Conservation (phyloP, 2,329 filamentous ascomycete species). For the Aaosphaeria arxii region DNA sequence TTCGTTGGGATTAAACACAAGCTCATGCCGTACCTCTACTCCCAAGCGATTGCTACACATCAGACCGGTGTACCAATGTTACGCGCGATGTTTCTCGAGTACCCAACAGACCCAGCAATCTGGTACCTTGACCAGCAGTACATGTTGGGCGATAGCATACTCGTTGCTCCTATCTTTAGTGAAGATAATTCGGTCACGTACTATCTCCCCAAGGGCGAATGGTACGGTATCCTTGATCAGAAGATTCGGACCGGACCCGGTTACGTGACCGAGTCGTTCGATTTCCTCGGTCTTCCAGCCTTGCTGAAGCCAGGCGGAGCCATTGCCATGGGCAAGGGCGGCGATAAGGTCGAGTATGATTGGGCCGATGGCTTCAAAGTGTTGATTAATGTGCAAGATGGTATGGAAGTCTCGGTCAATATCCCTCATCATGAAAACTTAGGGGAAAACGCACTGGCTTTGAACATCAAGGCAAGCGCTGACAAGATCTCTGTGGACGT, state of each 20-base stretch:
- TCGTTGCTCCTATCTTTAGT: constrained; percentile 31
- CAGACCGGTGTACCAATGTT: constrained; percentile 31
- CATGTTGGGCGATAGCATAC: constrained; percentile 32
- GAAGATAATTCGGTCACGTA: constrained; percentile 5
- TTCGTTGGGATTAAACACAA: constrained; percentile 29
- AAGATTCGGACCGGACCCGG: constrained; percentile 8
- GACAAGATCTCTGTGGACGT: constrained; percentile 2
- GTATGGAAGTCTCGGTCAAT: constrained; percentile 7
- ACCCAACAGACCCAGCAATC: constrained; percentile 18
- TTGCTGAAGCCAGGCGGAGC: constrained; percentile 7
- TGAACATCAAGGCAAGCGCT: constrained; percentile 1
- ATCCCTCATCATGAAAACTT: constrained; percentile 4
- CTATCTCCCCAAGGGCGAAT: constrained; percentile 9
- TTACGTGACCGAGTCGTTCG: constrained; percentile 8
- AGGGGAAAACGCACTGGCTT: background rate
- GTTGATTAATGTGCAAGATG: constrained; percentile 6
- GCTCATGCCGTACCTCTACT: constrained; percentile 33
- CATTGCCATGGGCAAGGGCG: constrained; percentile 6
- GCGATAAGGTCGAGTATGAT: constrained; percentile 7
- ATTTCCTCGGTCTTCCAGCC: constrained; percentile 8
- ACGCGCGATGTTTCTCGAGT: constrained; percentile 33
- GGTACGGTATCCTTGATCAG: constrained; percentile 8
- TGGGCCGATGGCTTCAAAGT: constrained; percentile 6
- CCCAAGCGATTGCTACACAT: constrained; percentile 24
- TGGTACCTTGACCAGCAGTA: constrained; percentile 28